Evolutionary conservation across 345 rosid genomes (phyloP), one percentile per base, ranked within the genome.

Genomic region (Cardamine chenopodiifolia): DNA sequence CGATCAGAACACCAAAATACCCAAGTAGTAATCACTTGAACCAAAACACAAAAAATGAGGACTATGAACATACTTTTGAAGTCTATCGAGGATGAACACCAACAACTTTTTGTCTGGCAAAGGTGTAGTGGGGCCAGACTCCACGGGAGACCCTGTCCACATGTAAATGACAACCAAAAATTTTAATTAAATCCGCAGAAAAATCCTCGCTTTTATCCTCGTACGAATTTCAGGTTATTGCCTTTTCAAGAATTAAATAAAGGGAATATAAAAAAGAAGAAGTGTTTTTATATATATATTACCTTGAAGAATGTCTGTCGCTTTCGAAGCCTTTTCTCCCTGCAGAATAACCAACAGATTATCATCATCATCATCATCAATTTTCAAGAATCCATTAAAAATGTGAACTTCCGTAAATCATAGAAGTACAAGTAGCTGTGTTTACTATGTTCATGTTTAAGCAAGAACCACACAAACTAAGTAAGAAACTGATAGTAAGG

Each of bases 91-190:
- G 82, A 94, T 89, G 95, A 94, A 94, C 83, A 87, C 81, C 86
- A 94, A 86, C 88, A 94, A 87, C 93, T 90, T 91, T 90, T 92
- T 91, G 86, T 92, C 92, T 80, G 98, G 97, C 90, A 94, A 88
- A 86, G 96, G 91, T 52, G 89, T 86, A 68, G 96, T 89, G 96
- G 97, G 97, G 37, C 97, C 99, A 55, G 87, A 84, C 81, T 86
- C 97, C 84, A 77, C 85, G 85, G 76, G 80, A 69, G 88, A 86
- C 77, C 85, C 98, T 94, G 89, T 81, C 86, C 90, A 81, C 87
- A 86, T 62, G 85, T 66, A 81, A 78, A 79, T 72, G 52, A 52
- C 64, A 83, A 61, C 64, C 47, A 62, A 18, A 57, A 12, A 10
- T 81, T 61, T 66, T 49, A 22, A 71, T 59, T 77, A 72, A 77